Conservation (phyloP, 805 yeast genomes). For the Brettanomyces naardenensis region DNA sequence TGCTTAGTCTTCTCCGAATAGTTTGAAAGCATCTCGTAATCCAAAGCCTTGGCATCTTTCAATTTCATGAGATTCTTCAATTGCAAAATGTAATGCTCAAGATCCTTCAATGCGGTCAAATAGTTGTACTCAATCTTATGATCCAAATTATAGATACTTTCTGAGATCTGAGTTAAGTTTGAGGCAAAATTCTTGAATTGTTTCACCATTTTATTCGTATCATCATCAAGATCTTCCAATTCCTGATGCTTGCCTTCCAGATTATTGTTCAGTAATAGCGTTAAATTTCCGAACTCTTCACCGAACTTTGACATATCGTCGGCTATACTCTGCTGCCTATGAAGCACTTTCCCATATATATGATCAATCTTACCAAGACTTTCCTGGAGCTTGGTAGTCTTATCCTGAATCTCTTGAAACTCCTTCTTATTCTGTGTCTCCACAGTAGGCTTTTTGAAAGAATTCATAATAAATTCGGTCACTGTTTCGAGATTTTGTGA, state of each 20-base stretch:
- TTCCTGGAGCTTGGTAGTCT: slow-evolving; percentile 77
- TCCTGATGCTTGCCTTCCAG: slow-evolving; percentile 23
- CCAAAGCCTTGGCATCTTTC: slow-evolving; percentile 87
- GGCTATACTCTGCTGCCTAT: slow-evolving; percentile 65
- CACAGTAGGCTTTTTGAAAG: slow-evolving; percentile 67
- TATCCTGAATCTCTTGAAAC: slow-evolving; percentile 74
- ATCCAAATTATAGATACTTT: slow-evolving; percentile 22
- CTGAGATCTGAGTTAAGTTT: slow-evolving; percentile 32
- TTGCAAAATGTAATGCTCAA: slow-evolving; percentile 70
- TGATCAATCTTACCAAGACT: slow-evolving; percentile 73
- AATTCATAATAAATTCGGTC: slow-evolving; percentile 89
- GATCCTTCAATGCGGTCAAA: slow-evolving; percentile 73
- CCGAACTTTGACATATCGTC: slow-evolving; percentile 68
- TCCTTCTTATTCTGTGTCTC: slow-evolving; percentile 57
- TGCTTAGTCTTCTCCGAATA: slow-evolving; percentile 63
- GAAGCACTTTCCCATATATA: slow-evolving; percentile 63
- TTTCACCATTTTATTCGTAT: slow-evolving; percentile 18
- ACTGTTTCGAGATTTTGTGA: slow-evolving; percentile 53
- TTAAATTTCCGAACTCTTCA: slow-evolving; percentile 59
- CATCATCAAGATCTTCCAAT: slow-evolving; percentile 14
- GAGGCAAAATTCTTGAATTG: slow-evolving; percentile 29
- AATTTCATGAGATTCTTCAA: slow-evolving; percentile 64
- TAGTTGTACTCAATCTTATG: slow-evolving; percentile 68
- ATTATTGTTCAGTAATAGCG: slow-evolving; percentile 28
- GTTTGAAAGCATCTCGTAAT: slow-evolving; percentile 77